Evolutionary conservation across 805 yeast genomes (phyloP).

Genomic region (Hagleromyces aurorensis): DNA sequence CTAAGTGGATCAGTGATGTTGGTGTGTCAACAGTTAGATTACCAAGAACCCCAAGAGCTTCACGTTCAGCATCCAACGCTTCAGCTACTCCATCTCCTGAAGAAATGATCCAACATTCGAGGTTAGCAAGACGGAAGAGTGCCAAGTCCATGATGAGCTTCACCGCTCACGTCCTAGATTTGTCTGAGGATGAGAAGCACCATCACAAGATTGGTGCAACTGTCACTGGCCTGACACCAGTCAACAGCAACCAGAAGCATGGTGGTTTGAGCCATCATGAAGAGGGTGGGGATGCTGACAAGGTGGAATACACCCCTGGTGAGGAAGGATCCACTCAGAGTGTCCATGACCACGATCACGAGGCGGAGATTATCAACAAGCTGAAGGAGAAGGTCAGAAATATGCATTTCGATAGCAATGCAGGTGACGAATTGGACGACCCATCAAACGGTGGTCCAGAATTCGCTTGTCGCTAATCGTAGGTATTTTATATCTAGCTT

Average conservation of each 20-base stretch:
- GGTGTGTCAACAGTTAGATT: slow-evolving; percentile 48
- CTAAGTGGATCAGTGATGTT: slow-evolving; percentile 84
- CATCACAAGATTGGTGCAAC: slow-evolving; percentile 22
- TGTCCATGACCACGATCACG: slow-evolving; percentile 7
- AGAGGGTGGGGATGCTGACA: slow-evolving; percentile 4
- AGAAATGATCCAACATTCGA: slow-evolving; percentile 17
- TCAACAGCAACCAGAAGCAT: slow-evolving; percentile 19
- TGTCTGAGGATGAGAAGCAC: slow-evolving; percentile 51
- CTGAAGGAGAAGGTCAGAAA: slow-evolving; percentile 16
- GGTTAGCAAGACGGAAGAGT: slow-evolving; percentile 56
- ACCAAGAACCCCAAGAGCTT: slow-evolving; percentile 26
- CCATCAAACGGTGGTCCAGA: slow-evolving; percentile 6
- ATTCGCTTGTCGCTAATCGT: slow-evolving; percentile 4
- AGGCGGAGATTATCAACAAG: slow-evolving; percentile 12
- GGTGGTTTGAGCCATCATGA: too few relatives aligned
- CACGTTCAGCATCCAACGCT: slow-evolving; percentile 15
- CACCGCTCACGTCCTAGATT: slow-evolving; percentile 58
- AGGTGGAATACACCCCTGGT: slow-evolving; percentile 7
- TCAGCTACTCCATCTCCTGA: slow-evolving; percentile 10
- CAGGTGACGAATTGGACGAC: slow-evolving; percentile 2
- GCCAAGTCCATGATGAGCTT: slow-evolving; percentile 66
- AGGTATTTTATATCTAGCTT: too few relatives aligned
- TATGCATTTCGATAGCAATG: slow-evolving; percentile 7
- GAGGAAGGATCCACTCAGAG: slow-evolving; percentile 3
- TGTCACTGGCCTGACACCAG: slow-evolving; percentile 18